phyloP scores from a whole-genome alignment of 345 rosid species.

The Lagerstroemia speciosa region DNA sequence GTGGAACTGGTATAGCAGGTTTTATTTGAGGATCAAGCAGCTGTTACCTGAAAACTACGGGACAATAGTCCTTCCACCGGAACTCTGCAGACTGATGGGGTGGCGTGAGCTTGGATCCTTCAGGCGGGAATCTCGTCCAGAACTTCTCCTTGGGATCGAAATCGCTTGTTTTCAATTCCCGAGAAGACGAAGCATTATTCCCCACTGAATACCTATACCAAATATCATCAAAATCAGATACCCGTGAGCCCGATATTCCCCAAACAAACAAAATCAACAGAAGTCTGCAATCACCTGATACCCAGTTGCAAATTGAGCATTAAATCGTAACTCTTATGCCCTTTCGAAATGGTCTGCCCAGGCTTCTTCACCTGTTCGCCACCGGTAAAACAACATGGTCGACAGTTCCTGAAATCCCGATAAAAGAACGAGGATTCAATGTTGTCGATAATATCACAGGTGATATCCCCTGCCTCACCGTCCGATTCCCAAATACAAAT shows the following conservation, averaged over 20 bases:
- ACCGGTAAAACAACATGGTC: conserved; percentile 62
- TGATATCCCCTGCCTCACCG: conserved; percentile 98
- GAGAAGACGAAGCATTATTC: conserved; percentile 52
- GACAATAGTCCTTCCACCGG: conserved; percentile 98
- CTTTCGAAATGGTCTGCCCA: conserved; percentile 84
- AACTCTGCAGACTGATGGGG: conserved; percentile 88
- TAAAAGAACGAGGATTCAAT: conserved; percentile 65
- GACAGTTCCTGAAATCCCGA: conserved; percentile 54
- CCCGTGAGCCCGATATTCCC: neutral
- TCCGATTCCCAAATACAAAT: conserved; percentile 98
- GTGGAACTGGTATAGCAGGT: neutral
- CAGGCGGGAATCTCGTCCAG: conserved; percentile 94
- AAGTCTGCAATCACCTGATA: conserved; percentile 44
- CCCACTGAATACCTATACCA: conserved; percentile 72
- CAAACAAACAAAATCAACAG: neutral
- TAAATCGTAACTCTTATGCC: conserved; percentile 89
- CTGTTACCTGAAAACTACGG: conserved; percentile 73
- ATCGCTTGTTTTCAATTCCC: conserved; percentile 55
- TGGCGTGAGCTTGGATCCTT: conserved; percentile 86
- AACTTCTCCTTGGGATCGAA: conserved; percentile 94
- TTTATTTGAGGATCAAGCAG: neutral
- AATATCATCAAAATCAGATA: conserved; percentile 1
- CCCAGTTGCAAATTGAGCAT: conserved; percentile 98
- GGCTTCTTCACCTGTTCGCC: conserved; percentile 66
- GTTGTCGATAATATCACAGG: conserved; percentile 83